Base-by-base conservation (phyloP, 805 yeast genomes). In the Lachancea dasiensis region DNA sequence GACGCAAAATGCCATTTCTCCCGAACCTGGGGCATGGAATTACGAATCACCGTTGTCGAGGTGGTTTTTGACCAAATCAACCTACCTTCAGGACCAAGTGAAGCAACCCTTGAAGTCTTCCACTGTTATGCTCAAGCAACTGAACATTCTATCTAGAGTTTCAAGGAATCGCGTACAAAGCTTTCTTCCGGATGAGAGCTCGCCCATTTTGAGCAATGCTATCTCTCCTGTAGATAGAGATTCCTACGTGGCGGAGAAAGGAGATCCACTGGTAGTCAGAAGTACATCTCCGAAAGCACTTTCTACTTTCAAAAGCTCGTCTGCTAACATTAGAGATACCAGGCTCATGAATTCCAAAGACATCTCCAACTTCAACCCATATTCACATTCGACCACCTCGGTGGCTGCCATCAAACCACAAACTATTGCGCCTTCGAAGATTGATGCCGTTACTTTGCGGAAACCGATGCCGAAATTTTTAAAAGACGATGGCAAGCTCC, bases 11-110 rank as follows among this genome's bases (percentile, higher is more conserved):
- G 47, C 47, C 34, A 21, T 15, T 6, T 14, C 23, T 15, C 37
- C 30, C n/a, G 22, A 25, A 5, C 13, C n/a, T 19, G 37, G 31
- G 13, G 27, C 21, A 11, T 59, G 64, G 64, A 48, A 41, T 21
- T 60, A 58, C 39, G 50, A 50, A n/a, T 60, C 64, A 2, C 64
- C 64, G 4, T 39, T 60, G 9, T 56, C 63, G 7, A 49, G 51
- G 36, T 58, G 63, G 63, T 58, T 60, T 39, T 38, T 57, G 16
- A 47, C 58, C 27, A 50, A 52, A 16, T 54, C 63, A 1, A 47
- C 56, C 2, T 57, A 56, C 36, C 35, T 58, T 2, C 47, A 43
- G 24, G 51, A 47, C 25, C 39, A 42, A 9, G 40, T 38, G 31
- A 45, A 27, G 30, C 47, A 41, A 34, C 43, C 48, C 1, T 43